Conservation (phyloP, 1,284 basidiomycete species). For the Ganoderma meredithae region DNA sequence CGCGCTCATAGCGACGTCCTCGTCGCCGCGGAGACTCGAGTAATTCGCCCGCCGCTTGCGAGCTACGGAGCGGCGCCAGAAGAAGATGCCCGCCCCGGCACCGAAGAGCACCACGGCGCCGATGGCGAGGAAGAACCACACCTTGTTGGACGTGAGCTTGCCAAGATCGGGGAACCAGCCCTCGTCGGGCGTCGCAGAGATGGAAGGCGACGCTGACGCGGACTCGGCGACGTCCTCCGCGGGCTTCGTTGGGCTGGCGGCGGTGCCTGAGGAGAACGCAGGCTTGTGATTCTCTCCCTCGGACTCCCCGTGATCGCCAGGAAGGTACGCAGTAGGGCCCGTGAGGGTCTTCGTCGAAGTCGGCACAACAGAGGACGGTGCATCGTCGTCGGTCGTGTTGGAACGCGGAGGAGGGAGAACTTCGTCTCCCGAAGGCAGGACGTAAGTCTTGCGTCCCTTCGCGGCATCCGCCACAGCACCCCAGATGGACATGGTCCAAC, state of each 20-base stretch:
- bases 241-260: conserved; percentile 40
- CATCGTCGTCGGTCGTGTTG: conserved; percentile 41
- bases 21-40: conserved; percentile 67
- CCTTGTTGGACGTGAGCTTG: conserved; percentile 77
- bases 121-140: conserved; percentile 86
- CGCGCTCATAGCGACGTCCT: conserved; percentile 79
- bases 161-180: conserved; percentile 89
- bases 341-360: conserved; percentile 61
- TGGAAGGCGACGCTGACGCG: conserved; percentile 45
- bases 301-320: conserved; percentile 80
- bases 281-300: conserved; percentile 75
- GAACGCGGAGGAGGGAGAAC: conserved; percentile 61
- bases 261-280: conserved; percentile 54
- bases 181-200: conserved; percentile 73
- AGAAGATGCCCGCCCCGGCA: conserved; percentile 66
- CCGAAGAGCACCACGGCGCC: conserved; percentile 78
- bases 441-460: conserved; percentile 67
- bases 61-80: conserved; percentile 70
- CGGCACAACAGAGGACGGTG: conserved; percentile 40
- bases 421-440: conserved; percentile 61
- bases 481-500: conserved; percentile 95
- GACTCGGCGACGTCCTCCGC: conserved; percentile 40
- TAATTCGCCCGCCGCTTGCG: conserved; percentile 63
- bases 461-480: conserved; percentile 85
- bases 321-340: conserved; percentile 91